A percentile compares a stretch with the other conserved stretches of the same genome.
Conservation (phyloP, 345 rosid genomes). For the Rhodomyrtus tomentosa region DNA sequence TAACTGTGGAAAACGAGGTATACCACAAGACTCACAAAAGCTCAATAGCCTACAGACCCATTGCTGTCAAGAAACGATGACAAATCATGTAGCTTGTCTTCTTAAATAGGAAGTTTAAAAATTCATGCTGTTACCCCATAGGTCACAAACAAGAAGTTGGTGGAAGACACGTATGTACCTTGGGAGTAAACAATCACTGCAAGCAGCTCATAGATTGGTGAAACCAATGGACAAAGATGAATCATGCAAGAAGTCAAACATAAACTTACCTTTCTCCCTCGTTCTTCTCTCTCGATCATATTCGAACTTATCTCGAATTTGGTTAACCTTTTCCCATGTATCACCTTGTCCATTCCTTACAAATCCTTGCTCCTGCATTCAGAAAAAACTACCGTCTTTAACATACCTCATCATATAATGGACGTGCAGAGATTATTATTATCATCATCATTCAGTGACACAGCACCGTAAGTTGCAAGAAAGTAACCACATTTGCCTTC, state of each 20-base stretch:
- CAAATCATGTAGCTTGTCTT: neutral
- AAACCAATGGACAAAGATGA: neutral
- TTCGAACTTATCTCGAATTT: conserved; percentile 69
- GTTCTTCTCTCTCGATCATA: conserved; percentile 73
- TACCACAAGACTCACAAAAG: neutral
- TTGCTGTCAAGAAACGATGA: neutral
- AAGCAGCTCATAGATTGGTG: neutral
- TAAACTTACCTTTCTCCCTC: conserved; percentile 61
- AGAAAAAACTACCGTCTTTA: neutral
- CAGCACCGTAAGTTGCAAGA: neutral
- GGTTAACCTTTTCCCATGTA: conserved; percentile 45
- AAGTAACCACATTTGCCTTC: neutral
- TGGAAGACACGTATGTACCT: neutral
- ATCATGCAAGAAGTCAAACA: neutral
- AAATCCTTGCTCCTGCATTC: conserved; percentile 41
- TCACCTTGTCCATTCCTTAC: conserved; percentile 41
- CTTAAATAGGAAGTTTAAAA: neutral
- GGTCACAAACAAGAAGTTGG: neutral
- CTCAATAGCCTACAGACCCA: neutral
- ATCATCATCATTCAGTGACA: neutral
- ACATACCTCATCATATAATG: neutral
- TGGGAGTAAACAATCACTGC: neutral
- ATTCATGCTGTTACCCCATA: neutral
- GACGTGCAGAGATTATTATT: neutral
- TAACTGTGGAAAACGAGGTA: neutral